Base-by-base conservation (phyloP, 768 basidiomycete genomes). In the Amanita rimosa region DNA sequence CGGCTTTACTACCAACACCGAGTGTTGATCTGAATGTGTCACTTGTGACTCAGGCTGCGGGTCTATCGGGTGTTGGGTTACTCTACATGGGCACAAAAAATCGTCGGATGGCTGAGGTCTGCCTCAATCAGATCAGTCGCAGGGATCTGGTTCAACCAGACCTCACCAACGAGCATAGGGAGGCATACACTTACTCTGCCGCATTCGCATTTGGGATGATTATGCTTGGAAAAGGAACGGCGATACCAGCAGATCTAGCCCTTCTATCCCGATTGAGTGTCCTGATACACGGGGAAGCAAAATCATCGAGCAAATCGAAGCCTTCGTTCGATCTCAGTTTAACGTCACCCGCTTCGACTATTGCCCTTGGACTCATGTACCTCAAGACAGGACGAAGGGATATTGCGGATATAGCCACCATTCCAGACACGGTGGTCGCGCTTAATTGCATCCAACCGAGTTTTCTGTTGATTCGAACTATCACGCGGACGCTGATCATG, bases 171-270 rank as follows among this genome's bases (percentile, higher is more conserved):
- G 91, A 94, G 54, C 83, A 92, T 60, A 80, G 89, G 34, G 96
- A 98, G 59, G 83, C 92, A 1, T 98, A 97, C 60, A 86, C 93
- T 0, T 83, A 89, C 54, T 78, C 90, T 2, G 81, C 91, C 2
- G 90, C 89, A 7, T 75, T 96, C 26, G 84, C 89, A 0, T 96
- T 96, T 59, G 96, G 96, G 4, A 87, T 96, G 81, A 85, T 95
- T 64, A 95, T 97, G 85, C 76, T 98, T 13, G 94, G 90, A 5
- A 83, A 82, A 56, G 94, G 96, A 1, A 73, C 79, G 0, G 71
- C 74, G 6, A 81, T 84, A 29, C 85, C 86, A 1, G 88, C 88
- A 1, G 94, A 96, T 54, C 64, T 81, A 50, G 69, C 72, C 9
- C 68, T 88, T 42, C 65, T 94, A 14, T 72, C 75, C 27, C 78